Base-by-base conservation (phyloP, 345 rosid species). In the Clarkia xantiana region DNA sequence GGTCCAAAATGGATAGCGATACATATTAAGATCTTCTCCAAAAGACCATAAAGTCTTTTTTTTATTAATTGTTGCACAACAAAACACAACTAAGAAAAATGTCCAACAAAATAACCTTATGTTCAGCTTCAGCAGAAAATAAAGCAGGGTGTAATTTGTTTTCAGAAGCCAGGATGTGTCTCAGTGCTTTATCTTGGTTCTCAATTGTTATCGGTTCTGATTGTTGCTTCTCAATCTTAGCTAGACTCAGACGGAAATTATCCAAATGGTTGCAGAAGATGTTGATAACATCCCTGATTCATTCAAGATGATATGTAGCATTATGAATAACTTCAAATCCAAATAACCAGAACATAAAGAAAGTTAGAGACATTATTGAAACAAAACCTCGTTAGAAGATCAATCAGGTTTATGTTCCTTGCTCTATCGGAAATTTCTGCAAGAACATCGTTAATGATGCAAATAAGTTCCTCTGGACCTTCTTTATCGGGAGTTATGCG, bases 141-240 rank as follows among this genome's bases (percentile, higher is more conserved):
- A 93, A 67, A 58, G 96, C 99, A 53, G 96, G 99, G 64, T 84
- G 99, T 75, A 93, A 76, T 75, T 81, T 87, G 69, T 78, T 72
- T 61, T 84, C 84, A 1, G 65, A 43, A 56, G 94, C 87, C 71
- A 93, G 66, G 62, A 93, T 46, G 43, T 56, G 76, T 56, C 64
- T 73, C 45, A 87, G 62, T 70, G 79, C 90, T 56, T 62, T 52
- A 67, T 93, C 88, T 63, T 81, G 69, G 55, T 74, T 56, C 55
- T 87, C 81, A 56, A 80, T 71, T 47, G 76, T 68, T 48, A 79
- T 62, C 14, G 53, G 66, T 50, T 56, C 75, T 20, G 68, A 59
- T 54, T 63, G 72, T 51, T 65, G 73, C 59, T 62, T 77, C 57
- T 67, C 81, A 68, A 93, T 71, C 69, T 87, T 93, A 38, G 76